A percentile compares a stretch with the other conserved stretches of the same genome.
Conservation (phyloP, 441 rosid species). For the Theobroma grandiflorum region DNA sequence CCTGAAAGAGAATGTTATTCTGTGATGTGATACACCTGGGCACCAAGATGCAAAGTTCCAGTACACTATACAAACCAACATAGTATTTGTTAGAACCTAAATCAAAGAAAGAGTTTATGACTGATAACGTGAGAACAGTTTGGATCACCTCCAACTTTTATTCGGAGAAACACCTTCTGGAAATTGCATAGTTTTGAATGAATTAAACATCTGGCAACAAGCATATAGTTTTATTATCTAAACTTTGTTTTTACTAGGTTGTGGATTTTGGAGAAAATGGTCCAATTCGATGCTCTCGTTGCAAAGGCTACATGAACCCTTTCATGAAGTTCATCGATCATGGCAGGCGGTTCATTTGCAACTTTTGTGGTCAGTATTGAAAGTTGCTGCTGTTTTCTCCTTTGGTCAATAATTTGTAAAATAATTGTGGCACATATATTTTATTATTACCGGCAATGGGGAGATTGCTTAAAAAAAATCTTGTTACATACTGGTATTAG, state of each 20-base stretch:
- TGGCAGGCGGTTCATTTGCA: constrained; percentile 81
- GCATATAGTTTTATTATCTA: constrained; percentile 4
- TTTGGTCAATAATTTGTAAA: neutral
- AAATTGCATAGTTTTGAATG: neutral
- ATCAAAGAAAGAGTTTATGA: constrained; percentile 4
- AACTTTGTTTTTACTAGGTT: constrained; percentile 47
- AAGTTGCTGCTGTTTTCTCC: neutral
- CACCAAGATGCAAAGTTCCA: neutral
- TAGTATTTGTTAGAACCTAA: neutral
- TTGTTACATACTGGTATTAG: neutral
- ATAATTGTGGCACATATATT: neutral
- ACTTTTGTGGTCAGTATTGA: constrained; percentile 72
- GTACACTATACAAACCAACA: neutral
- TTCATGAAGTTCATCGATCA: constrained; percentile 85
- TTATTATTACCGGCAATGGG: neutral
- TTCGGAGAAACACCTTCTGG: neutral
- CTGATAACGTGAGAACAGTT: neutral
- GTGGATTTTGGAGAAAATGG: constrained; percentile 92
- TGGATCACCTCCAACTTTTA: neutral
- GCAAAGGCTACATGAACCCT: constrained; percentile 90
- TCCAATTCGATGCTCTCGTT: constrained; percentile 87
- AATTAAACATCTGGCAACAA: neutral
- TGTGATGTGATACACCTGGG: neutral
- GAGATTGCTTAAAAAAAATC: neutral
- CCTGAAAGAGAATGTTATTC: neutral